These are phyloP conservation scores for Geum urbanum DNA, from an alignment of 306 rosid genomes.

Conservation along the genomic window DNA sequence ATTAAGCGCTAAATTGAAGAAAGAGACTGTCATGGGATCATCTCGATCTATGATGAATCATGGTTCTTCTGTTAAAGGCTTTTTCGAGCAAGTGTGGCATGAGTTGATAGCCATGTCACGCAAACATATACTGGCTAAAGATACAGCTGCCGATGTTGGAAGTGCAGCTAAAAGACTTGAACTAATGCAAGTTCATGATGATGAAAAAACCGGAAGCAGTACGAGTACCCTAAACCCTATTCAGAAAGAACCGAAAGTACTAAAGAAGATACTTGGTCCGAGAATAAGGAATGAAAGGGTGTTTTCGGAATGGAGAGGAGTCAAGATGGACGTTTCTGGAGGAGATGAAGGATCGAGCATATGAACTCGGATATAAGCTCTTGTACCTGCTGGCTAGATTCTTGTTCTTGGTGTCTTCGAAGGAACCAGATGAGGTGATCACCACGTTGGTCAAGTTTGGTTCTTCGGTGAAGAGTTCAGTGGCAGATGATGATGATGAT, in stretches of 20 bases:
- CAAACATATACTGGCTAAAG: neutral
- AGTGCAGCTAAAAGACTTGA: neutral
- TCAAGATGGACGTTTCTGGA: neutral
- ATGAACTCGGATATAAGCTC: neutral
- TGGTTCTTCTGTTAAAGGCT: neutral
- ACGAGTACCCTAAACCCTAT: too few species aligned
- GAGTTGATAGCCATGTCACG: neutral
- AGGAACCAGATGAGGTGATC: constrained; percentile 7
- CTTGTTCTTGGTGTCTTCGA: constrained; percentile 7
- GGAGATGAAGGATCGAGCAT: neutral
- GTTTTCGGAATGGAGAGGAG: neutral
- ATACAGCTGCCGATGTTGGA: neutral
- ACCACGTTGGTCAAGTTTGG: neutral
- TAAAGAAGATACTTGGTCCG: neutral
- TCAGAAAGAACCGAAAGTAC: neutral
- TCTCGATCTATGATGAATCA: neutral
- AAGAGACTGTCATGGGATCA: neutral
- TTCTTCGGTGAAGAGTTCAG: neutral
- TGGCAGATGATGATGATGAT: neutral
- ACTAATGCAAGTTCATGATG: neutral
- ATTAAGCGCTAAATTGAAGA: neutral
- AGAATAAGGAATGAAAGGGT: neutral
- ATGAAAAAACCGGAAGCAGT: neutral
- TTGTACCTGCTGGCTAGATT: neutral
- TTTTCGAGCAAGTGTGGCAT: neutral